Evolutionary conservation across 2,329 filamentous ascomycete genomes (phyloP), one percentile per base, ranked within the genome.

Genomic region (Ophiostoma sp.): DNA sequence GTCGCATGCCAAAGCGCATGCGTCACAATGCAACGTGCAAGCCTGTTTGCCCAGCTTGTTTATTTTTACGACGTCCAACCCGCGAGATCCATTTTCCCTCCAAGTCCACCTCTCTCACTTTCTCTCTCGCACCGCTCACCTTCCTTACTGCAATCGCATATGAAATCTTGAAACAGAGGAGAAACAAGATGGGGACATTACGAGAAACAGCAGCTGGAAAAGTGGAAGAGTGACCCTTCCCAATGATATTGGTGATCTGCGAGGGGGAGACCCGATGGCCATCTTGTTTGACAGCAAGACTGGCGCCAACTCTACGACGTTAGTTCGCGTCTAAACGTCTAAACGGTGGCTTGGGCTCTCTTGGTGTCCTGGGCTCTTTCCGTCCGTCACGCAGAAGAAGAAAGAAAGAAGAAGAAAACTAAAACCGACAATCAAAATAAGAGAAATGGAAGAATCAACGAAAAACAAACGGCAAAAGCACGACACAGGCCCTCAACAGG

Each of bases 121-220:
- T 15, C 12, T 45, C 28, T 11, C 17, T 15, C 33, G 4, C 11
- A 64, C 36, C 33, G 59, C 33, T 42, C 33, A 7, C 33, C 33
- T 64, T 55, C 22, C 9, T 68, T 25, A 31, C 22, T 2, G 39
- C 39, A 42, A 28, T 22, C 22, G 15, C 39, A 28, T 68, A 12
- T 48, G 42, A 19, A 17, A 17, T 17, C 63, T 68, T 50, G 63
- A 68, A 68, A 68, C 63, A 68, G 39, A 68, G 63, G 42, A 68
- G 63, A 68, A 68, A 68, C 63, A 68, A 50, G 39, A 68, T n/a
- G 39, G 63, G 39, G 63, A 50, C 22, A 50, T 48, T 68, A 68
- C 63, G 63, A 68, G 63, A 48, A 68, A 48, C 63, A 31, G 63
- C 17, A 48, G 39, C 12, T 28, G 39, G 19, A 45, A 48, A 66